Conservation (phyloP, 177 flowering plant genomes). For the Tripterygium wilfordii region DNA sequence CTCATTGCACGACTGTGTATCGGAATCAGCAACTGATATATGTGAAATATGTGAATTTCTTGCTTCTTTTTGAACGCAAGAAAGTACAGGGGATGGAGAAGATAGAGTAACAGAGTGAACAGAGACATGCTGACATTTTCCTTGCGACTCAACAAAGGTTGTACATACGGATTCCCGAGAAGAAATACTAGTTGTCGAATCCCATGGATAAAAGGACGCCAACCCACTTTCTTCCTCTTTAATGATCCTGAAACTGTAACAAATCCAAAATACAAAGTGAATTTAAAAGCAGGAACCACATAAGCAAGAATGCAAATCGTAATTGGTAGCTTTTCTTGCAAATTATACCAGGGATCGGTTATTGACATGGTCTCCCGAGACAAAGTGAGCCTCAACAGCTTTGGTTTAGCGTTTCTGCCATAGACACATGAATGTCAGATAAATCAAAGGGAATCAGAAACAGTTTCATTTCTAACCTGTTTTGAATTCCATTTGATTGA, state of each 20-base stretch:
- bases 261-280: no score
- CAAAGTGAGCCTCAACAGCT: no score
- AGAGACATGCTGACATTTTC: slow-evolving; percentile 9
- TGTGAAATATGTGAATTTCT: slow-evolving; percentile 31
- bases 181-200: slow-evolving; percentile 10
- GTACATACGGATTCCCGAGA: slow-evolving; percentile 9
- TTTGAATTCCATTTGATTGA: no score
- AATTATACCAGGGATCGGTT: no score
- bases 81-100: slow-evolving; percentile 44
- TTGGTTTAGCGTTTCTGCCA: no score
- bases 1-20: slow-evolving; percentile 12
- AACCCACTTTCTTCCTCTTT: slow-evolving; percentile 17
- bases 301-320: no score
- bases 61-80: slow-evolving; percentile 35
- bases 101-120: slow-evolving; percentile 41
- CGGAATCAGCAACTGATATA: slow-evolving; percentile 23
- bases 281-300: no score
- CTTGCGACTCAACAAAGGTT: slow-evolving; percentile 5
- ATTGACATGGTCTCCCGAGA: no score
- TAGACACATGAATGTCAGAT: no score
- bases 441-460: no score
- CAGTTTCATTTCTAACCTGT: no score
- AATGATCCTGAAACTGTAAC: slow-evolving; percentile 7
- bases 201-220: slow-evolving; percentile 10
- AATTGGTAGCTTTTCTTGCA: no score